Base-by-base conservation (phyloP, 2,329 filamentous ascomycete genomes). In the Diaporthe aspalathi region DNA sequence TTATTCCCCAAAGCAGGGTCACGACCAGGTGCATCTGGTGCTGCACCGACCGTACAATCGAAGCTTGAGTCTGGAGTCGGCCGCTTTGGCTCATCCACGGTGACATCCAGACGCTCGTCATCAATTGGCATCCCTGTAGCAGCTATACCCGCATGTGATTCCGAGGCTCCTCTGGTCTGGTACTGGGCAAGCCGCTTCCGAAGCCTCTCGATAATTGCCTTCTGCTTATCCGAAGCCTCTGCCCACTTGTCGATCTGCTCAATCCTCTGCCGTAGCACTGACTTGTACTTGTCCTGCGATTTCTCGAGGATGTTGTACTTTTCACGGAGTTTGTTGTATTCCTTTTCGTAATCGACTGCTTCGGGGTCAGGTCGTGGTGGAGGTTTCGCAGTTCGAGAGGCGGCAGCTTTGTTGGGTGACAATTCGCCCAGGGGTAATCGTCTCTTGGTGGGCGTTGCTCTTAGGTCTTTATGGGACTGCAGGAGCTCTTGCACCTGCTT, bases 221-320 rank as follows among this genome's bases (percentile, higher is more conserved):
- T 80, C 22, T 88, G 76, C 16, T 79, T 75, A 27, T 81, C 81
- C 6, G 84, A 83, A 68, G 87, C 84, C 7, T 79, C 77, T 32
- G 81, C 79, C 87, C 87, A 89, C 40, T 76, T 75, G 8, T 85
- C 80, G 5, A 82, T 81, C 29, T 84, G 81, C 1, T 81, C 79
- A 35, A 83, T 84, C 60, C 82, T 81, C 73, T 81, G 84, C 40
- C 78, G 76, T 11, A 84, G 78, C 9, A 80, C 78, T 16, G 79
- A 79, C 70, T 82, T 81, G 56, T 83, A 79, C 2, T 75, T 80
- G 70, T 80, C 86, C 75, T 84, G 84, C 73, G 79, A 83, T 62
- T 76, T 77, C 35, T 76, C 81, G 60, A 87, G 76, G 5, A 81
- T 81, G 43, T 79, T 78, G 68, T 85, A 85, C 66, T 81, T 84